Evolutionary conservation across 2,329 filamentous ascomycete genomes (phyloP).

Genomic region (Aspergillus sp.): DNA sequence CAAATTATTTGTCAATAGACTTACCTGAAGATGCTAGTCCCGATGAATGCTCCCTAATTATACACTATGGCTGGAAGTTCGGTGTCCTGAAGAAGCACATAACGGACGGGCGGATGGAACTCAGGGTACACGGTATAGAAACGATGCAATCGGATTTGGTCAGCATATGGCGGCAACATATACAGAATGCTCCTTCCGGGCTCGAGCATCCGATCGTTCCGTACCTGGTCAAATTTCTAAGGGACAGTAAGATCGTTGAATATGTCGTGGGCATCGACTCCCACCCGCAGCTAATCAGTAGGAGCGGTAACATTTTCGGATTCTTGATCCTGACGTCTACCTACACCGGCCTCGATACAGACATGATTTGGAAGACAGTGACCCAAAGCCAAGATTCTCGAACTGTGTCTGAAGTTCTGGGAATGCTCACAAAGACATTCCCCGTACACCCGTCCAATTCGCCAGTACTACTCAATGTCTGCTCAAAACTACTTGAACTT

Average conservation of each 20-base stretch:
- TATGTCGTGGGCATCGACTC: conserved; percentile 88
- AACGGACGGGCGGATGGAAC: conserved; percentile 79
- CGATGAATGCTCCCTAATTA: conserved; percentile 27
- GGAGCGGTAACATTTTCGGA: conserved; percentile 75
- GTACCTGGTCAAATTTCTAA: conserved; percentile 63
- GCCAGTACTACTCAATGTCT: conserved; percentile 56
- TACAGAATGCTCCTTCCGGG: conserved; percentile 39
- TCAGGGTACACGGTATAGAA: conserved; percentile 73
- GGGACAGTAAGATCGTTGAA: conserved; percentile 64
- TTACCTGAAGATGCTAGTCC: conserved; percentile 21
- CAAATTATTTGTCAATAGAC: conserved; percentile 29
- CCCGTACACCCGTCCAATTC: conserved; percentile 36
- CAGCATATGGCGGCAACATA: conserved; percentile 54
- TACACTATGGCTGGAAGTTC: conserved; percentile 60
- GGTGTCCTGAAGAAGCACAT: conserved; percentile 64
- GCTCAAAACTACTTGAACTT: conserved; percentile 60
- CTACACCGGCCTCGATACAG: conserved; percentile 65
- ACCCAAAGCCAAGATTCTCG: conserved; percentile 75
- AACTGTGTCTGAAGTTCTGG: conserved; percentile 71
- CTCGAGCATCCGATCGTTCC: conserved; percentile 51
- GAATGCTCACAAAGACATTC: conserved; percentile 53
- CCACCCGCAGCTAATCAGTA: conserved; percentile 78
- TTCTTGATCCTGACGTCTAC: conserved; percentile 75
- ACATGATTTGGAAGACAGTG: conserved; percentile 78
- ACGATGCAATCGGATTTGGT: conserved; percentile 67